A percentile compares a stretch with the other conserved stretches of the same genome.
Conservation (phyloP, 2,329 filamentous ascomycete species). For the Fusarium setosum region DNA sequence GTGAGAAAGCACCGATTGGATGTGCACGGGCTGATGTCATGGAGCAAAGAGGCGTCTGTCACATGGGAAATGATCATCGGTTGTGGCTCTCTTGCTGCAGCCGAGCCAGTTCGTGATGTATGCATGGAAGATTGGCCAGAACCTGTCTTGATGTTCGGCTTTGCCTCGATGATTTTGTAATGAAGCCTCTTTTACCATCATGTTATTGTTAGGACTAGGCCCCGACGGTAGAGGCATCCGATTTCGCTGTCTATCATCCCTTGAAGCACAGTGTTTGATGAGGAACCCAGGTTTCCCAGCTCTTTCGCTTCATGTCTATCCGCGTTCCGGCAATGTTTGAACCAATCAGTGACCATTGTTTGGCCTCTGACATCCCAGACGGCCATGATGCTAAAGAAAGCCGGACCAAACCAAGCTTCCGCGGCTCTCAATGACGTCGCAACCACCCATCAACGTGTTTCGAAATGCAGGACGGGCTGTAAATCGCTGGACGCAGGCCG, state of each 20-base stretch:
- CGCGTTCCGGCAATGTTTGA: neutral
- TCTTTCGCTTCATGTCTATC: constrained; percentile 4
- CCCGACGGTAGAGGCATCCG: too few relatives aligned
- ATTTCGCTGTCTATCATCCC: constrained; percentile 10
- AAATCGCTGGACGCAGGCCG: constrained; percentile 19
- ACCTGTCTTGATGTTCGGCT: too few relatives aligned
- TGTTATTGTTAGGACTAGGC: too few relatives aligned
- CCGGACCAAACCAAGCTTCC: constrained; percentile 38
- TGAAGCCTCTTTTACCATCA: too few relatives aligned
- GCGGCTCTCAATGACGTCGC: constrained; percentile 40
- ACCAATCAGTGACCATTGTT: constrained; percentile 20
- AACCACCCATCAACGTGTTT: constrained; percentile 30
- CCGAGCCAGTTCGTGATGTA: neutral
- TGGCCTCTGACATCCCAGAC: constrained; percentile 5
- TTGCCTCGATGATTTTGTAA: too few relatives aligned
- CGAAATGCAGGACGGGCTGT: constrained; percentile 27
- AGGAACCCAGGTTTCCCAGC: neutral
- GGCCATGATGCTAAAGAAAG: constrained; percentile 6
- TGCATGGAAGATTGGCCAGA: too few relatives aligned
- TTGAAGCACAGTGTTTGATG: constrained; percentile 34
- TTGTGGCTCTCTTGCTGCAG: neutral
- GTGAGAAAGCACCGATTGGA: constrained; percentile 15
- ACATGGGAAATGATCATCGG: constrained; percentile 34
- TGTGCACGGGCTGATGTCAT: constrained; percentile 37
- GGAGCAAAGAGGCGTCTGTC: constrained; percentile 7